Conservation (phyloP, 2,329 filamentous ascomycete genomes). For the Hysterium pulicare region DNA sequence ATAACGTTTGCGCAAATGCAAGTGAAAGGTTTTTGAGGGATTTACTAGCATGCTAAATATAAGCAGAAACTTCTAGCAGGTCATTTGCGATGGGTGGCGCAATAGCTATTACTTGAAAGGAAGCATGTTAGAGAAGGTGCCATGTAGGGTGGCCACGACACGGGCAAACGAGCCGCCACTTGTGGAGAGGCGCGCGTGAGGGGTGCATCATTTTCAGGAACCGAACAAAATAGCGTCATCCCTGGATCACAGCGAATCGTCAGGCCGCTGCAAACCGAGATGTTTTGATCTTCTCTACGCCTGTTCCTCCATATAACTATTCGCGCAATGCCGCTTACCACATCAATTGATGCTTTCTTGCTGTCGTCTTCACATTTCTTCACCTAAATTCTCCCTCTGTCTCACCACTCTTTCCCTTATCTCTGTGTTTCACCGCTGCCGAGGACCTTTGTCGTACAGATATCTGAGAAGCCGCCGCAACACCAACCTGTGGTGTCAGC, state of each 20-base stretch:
- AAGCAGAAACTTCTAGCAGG: no score
- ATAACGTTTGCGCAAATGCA: no score
- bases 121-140: neutral
- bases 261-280: neutral
- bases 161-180: neutral
- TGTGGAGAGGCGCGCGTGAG: neutral
- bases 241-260: no score
- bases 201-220: neutral
- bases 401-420: neutral
- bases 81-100: no score
- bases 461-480: no score
- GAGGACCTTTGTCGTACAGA: neutral
- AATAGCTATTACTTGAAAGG: neutral
- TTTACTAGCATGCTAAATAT: no score
- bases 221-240: neutral
- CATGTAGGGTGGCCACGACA: neutral
- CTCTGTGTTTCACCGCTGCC: neutral
- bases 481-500: neutral
- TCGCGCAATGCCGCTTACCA: neutral
- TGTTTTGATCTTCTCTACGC: neutral
- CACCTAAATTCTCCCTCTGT: neutral
- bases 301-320: neutral
- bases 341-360: no score
- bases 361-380: neutral
- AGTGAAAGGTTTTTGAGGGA: no score